Conservation (phyloP, 768 basidiomycete genomes). For the Crassisporium funariophilum region DNA sequence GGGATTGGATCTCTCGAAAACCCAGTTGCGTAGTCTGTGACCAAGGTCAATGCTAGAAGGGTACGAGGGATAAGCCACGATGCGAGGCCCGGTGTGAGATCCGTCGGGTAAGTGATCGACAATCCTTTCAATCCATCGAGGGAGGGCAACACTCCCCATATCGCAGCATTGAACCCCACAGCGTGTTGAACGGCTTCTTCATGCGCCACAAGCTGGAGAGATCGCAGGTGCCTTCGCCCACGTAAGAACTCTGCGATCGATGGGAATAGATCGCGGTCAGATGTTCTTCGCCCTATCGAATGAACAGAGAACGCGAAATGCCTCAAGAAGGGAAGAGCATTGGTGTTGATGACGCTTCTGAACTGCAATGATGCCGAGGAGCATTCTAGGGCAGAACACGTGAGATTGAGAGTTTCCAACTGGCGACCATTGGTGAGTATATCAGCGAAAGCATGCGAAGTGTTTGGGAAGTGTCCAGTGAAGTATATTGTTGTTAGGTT, state of each 20-base stretch:
- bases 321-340: conserved; percentile 60
- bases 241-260: conserved; percentile 69
- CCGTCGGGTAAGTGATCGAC: conserved; percentile 63
- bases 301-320: conserved; percentile 61
- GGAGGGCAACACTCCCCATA: conserved; percentile 71
- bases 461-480: conserved; percentile 53
- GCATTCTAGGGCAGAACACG: conserved; percentile 54
- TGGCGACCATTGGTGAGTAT: conserved; percentile 64
- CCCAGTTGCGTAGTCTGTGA: conserved; percentile 39
- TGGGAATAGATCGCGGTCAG: conserved; percentile 67
- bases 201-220: conserved; percentile 51
- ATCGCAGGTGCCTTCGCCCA: conserved; percentile 51
- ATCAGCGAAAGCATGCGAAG: conserved; percentile 55
- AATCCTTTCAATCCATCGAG: conserved; percentile 54
- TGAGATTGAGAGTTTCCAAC: conserved; percentile 60
- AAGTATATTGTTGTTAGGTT: conserved; percentile 69
- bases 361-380: conserved; percentile 50
- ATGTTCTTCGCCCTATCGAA: conserved; percentile 42
- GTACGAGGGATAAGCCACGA: conserved; percentile 67
- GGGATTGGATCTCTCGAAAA: conserved; percentile 40
- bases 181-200: conserved; percentile 47
- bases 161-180: conserved; percentile 67
- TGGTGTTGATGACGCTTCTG: conserved; percentile 33
- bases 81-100: conserved; percentile 63
- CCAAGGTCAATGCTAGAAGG: conserved; percentile 50